Percentiles rank a stretch among this genome's conserved stretches.
These are phyloP conservation scores for Larix kaempferi DNA, from an alignment of 75 land plant genomes.

Conservation along the genomic window DNA sequence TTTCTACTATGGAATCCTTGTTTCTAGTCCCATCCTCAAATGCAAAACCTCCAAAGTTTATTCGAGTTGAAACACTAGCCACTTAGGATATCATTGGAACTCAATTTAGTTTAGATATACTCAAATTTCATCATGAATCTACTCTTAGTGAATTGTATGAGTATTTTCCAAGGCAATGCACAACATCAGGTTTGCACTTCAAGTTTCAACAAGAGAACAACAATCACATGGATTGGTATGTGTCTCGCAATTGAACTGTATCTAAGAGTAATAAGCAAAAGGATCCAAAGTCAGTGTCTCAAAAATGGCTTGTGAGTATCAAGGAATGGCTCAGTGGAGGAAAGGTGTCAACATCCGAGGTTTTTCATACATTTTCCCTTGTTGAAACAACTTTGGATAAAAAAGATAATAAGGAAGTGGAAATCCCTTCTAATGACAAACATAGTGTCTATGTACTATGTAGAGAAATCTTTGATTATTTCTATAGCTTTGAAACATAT, in stretches of 20 bases:
- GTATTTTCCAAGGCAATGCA: slow-evolving; percentile 90
- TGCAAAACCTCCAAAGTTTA: background rate
- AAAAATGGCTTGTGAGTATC: too few species aligned
- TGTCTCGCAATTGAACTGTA: slow-evolving; percentile 66
- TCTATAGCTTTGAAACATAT: too few species aligned
- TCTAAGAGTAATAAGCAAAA: slow-evolving; percentile 72
- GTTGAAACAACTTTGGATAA: too few species aligned
- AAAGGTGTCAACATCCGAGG: too few species aligned
- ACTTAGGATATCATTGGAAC: slow-evolving; percentile 50
- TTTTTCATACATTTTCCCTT: too few species aligned
- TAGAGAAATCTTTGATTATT: too few species aligned
- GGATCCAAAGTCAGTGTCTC: too few species aligned
- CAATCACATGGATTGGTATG: slow-evolving; percentile 99
- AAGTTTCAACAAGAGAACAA: slow-evolving; percentile 82
- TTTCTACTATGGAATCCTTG: background rate
- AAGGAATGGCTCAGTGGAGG: too few species aligned
- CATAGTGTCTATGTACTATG: too few species aligned
- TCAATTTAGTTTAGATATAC: slow-evolving; percentile 67
- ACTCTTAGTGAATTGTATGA: slow-evolving; percentile 68
- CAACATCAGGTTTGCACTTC: slow-evolving; percentile 87
- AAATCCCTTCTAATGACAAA: too few species aligned
- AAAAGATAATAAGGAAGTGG: too few species aligned
- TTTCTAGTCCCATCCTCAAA: background rate
- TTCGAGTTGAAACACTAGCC: background rate
- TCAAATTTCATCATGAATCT: slow-evolving; percentile 75